Conservation (phyloP, 805 yeast genomes). For the Zygosaccharomyces pseudorouxii region DNA sequence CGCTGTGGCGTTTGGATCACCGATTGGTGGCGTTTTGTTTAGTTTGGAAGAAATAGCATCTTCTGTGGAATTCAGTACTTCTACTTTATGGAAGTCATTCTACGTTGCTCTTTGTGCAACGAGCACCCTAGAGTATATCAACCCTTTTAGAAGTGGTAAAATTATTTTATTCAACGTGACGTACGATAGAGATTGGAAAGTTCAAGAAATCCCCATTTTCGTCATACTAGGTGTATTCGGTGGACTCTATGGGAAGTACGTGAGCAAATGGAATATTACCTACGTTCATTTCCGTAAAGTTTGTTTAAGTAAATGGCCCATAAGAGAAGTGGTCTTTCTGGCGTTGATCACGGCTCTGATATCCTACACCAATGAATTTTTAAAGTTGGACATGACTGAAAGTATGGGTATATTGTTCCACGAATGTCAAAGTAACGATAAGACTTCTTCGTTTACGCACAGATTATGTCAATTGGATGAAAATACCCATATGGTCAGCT, state of each 20-base stretch:
- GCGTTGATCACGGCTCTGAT: constrained; percentile 67
- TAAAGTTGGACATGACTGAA: constrained; percentile 89
- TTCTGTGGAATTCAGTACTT: constrained; percentile 64
- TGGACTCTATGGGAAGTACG: constrained; percentile 79
- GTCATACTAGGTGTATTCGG: constrained; percentile 82
- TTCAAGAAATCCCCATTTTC: constrained; percentile 77
- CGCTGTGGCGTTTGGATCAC: constrained; percentile 96
- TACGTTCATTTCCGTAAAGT: constrained; percentile 74
- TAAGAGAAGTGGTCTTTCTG: constrained; percentile 66
- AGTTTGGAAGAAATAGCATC: constrained; percentile 78
- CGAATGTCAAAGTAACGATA: constrained; percentile 55
- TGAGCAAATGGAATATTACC: constrained; percentile 68
- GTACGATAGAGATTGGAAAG: constrained; percentile 82
- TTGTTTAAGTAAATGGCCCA: constrained; percentile 43
- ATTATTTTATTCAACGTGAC: constrained; percentile 88
- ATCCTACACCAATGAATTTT: constrained; percentile 78
- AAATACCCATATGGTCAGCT: constrained; percentile 23
- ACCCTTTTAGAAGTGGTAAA: constrained; percentile 94
- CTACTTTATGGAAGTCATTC: constrained; percentile 86
- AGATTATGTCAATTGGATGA: constrained; percentile 39
- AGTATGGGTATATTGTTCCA: constrained; percentile 86
- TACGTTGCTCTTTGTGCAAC: constrained; percentile 89
- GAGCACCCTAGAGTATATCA: constrained; percentile 67
- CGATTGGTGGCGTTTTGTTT: constrained; percentile 93
- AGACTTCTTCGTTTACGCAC: constrained; percentile 37